A percentile compares a stretch with the other conserved stretches of the same genome.
Evolutionary conservation across 768 basidiomycete species (phyloP).

Genomic region (Krasilnikovozyma curviuscula): DNA sequence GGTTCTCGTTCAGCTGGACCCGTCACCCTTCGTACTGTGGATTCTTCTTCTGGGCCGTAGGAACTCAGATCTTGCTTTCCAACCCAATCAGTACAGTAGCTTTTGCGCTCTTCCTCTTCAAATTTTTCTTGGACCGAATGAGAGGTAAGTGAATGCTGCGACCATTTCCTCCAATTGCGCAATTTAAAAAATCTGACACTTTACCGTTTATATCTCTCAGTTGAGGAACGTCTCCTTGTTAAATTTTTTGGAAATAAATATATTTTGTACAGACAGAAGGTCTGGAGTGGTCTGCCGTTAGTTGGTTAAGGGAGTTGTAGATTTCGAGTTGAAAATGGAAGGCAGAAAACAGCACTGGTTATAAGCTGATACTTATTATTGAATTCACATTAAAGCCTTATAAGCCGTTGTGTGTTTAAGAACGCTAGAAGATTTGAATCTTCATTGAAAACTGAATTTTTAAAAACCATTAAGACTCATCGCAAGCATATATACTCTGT

Average conservation of each 20-base stretch:
- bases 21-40: constrained; percentile 94
- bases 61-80: constrained; percentile 77
- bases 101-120: constrained; percentile 53
- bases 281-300: constrained; percentile 65
- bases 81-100: constrained; percentile 55
- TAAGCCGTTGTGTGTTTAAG: background rate
- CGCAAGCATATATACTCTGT: no score
- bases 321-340: background rate
- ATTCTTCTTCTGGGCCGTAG: constrained; percentile 94
- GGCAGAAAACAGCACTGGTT: background rate
- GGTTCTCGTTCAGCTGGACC: constrained; percentile 38
- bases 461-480: background rate
- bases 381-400: background rate
- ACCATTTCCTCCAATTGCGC: background rate
- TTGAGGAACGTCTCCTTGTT: constrained; percentile 58
- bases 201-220: constrained; percentile 28
- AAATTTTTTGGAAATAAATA: constrained; percentile 85
- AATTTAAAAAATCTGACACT: background rate
- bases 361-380: background rate
- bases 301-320: constrained; percentile 2
- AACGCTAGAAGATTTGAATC: background rate
- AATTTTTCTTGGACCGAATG: constrained; percentile 69
- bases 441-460: background rate
- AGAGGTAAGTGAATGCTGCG: constrained; percentile 37
- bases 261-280: constrained; percentile 46